Evolutionary conservation across 2,329 filamentous ascomycete genomes (phyloP).

Genomic region (Verticillium albo-atrum): DNA sequence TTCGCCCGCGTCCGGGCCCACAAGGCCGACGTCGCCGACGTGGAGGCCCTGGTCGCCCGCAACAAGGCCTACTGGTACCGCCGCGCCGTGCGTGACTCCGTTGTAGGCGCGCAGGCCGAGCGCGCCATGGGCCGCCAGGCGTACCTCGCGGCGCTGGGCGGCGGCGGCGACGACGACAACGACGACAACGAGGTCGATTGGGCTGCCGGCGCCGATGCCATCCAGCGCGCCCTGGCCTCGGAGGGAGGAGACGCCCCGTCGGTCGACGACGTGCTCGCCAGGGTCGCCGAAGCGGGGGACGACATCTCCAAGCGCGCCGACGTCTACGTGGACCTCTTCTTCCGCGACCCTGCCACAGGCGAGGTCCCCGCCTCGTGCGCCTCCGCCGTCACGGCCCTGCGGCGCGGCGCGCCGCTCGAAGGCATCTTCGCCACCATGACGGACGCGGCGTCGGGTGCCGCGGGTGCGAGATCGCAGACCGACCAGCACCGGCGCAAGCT

Average conservation of each 20-base stretch:
- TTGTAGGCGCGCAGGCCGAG: conserved; percentile 5
- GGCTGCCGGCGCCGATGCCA: background rate
- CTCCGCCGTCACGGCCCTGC: conserved; percentile 34
- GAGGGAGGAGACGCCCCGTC: background rate
- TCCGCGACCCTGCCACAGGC: conserved; percentile 30
- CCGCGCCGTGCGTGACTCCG: conserved; percentile 19
- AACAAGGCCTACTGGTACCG: conserved; percentile 52
- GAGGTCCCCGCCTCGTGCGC: conserved; percentile 20
- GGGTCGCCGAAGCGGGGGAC: background rate
- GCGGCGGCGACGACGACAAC: background rate
- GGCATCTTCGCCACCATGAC: conserved; percentile 23
- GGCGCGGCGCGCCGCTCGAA: conserved; percentile 20
- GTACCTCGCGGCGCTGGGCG: conserved; percentile 5
- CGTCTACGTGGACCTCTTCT: conserved; percentile 17
- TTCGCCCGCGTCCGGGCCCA: conserved; percentile 42
- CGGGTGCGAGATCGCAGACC: conserved; percentile 25
- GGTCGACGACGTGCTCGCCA: conserved; percentile 5
- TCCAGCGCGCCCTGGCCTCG: conserved; percentile 5
- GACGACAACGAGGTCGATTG: background rate
- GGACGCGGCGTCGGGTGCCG: conserved; percentile 18
- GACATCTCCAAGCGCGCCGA: background rate
- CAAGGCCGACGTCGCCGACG: conserved; percentile 34
- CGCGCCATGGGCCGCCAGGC: conserved; percentile 7
- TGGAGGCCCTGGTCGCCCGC: conserved; percentile 45
- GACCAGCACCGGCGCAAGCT: conserved; percentile 33